These are phyloP conservation scores for Gymnopilus dilepis DNA, from an alignment of 768 basidiomycete genomes.

Conservation along the genomic window DNA sequence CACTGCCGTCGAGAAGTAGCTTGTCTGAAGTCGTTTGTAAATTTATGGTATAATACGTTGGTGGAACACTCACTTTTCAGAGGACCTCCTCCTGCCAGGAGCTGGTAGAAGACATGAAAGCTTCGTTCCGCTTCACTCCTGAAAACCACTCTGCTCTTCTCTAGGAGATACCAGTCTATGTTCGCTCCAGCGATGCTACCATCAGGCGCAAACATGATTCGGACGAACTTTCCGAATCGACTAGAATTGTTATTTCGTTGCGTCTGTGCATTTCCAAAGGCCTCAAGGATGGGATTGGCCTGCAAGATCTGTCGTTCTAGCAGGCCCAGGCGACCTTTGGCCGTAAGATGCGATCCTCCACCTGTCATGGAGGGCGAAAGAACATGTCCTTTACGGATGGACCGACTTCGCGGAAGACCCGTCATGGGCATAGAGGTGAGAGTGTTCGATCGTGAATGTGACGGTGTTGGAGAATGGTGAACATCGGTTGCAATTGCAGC, in stretches of 20 bases:
- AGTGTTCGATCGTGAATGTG: constrained; percentile 73
- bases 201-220: constrained; percentile 91
- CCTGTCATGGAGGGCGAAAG: constrained; percentile 51
- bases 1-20: constrained; percentile 72
- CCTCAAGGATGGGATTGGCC: constrained; percentile 96
- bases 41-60: neutral
- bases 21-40: constrained; percentile 50
- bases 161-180: constrained; percentile 98
- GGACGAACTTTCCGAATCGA: constrained; percentile 97
- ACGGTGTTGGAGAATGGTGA: constrained; percentile 55
- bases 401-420: constrained; percentile 69
- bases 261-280: constrained; percentile 98
- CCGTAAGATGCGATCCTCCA: constrained; percentile 49
- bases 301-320: constrained; percentile 96
- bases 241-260: constrained; percentile 98
- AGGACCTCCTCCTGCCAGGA: constrained; percentile 75
- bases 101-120: constrained; percentile 97
- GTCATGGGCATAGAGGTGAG: constrained; percentile 63
- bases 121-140: constrained; percentile 88
- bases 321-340: constrained; percentile 81
- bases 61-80: constrained; percentile 63
- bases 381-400: constrained; percentile 59
- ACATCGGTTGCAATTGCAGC: constrained; percentile 93
- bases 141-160: constrained; percentile 94
- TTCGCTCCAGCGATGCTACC: constrained; percentile 98